Evolutionary conservation across 306 rosid species (phyloP), one percentile per base, ranked within the genome.

Genomic region (Vigna trinervia): DNA sequence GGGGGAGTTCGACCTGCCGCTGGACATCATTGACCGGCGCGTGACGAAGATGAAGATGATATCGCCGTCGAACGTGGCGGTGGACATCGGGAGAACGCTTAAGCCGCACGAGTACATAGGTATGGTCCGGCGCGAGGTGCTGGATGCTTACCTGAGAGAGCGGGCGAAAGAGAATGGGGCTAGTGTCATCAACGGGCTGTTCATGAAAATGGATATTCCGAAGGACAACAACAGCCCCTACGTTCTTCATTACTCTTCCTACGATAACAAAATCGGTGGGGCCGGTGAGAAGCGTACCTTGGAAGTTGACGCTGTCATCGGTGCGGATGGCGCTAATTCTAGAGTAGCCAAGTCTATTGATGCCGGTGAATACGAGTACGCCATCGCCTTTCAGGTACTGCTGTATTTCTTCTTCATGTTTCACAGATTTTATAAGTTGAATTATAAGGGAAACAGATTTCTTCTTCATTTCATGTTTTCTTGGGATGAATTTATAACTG

Each of bases 11-110:
- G 96, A 96, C 69, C 78, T 96, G 0, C 98, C 98, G 5, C 28
- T 92, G 66, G 98, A 92, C 72, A 87, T 96, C 79, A 96, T 96
- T 0, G 98, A 96, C 90, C 97, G 99, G 1, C 87, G 91, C 5
- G 99, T 96, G 15, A 96, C 98, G 2, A 92, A 91, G 84, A 96
- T 96, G 99, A 92, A 96, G 91, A 92, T 96, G 99, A 91, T 96
- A 2, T 96, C 99, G 12, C 99, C 98, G 71, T 96, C 99, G 15
- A 96, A 96, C 56, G 98, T 96, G 12, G 99, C 97, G 8, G 99
- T 96, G 5, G 98, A 96, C 60, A 92, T 96, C 57, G 98, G 99
- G 0, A 84, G 53, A 59, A 96, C 97, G 3, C 77, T 96, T 17
- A 96, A 96, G 80, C 93, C 98, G 22, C 98, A 96, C 71, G 99